Evolutionary conservation across 179 eudicot species (phyloP).

Genomic region (Dionaea muscipula): DNA sequence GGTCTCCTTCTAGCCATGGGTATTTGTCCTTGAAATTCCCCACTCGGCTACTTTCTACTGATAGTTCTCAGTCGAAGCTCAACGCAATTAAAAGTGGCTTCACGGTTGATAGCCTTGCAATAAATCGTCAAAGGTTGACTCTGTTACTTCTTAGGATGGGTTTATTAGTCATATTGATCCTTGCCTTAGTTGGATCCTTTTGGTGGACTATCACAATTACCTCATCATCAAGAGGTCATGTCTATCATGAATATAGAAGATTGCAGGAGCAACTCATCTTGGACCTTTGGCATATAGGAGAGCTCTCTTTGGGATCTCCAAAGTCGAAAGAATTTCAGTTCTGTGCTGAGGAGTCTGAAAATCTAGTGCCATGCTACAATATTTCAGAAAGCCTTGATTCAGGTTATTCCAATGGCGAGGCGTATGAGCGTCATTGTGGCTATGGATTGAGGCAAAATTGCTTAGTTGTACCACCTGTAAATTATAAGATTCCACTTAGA

Average conservation of each 20-base stretch:
- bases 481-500: constrained; percentile 71
- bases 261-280: constrained; percentile 82
- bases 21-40: constrained; percentile 31
- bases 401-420: constrained; percentile 41
- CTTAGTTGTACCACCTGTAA: constrained; percentile 58
- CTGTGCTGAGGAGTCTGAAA: constrained; percentile 56
- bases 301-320: constrained; percentile 58
- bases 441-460: constrained; percentile 33
- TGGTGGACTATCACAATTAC: constrained; percentile 88
- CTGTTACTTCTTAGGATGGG: constrained; percentile 53
- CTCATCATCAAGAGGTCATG: constrained; percentile 54
- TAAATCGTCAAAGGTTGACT: constrained; percentile 52
- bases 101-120: constrained; percentile 32
- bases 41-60: constrained; percentile 29
- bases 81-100: constrained; percentile 48
- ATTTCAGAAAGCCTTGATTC: constrained; percentile 48
- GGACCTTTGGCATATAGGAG: constrained; percentile 74
- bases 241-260: constrained; percentile 55
- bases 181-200: constrained; percentile 70
- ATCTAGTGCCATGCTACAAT: constrained; percentile 80
- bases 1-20: constrained; percentile 33
- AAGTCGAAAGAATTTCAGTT: constrained; percentile 62
- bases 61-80: constrained; percentile 38
- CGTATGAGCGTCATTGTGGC: constrained; percentile 55
- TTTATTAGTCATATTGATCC: constrained; percentile 56